Evolutionary conservation across 2,329 filamentous ascomycete species (phyloP).

Genomic region (Cryphonectria parasitica): DNA sequence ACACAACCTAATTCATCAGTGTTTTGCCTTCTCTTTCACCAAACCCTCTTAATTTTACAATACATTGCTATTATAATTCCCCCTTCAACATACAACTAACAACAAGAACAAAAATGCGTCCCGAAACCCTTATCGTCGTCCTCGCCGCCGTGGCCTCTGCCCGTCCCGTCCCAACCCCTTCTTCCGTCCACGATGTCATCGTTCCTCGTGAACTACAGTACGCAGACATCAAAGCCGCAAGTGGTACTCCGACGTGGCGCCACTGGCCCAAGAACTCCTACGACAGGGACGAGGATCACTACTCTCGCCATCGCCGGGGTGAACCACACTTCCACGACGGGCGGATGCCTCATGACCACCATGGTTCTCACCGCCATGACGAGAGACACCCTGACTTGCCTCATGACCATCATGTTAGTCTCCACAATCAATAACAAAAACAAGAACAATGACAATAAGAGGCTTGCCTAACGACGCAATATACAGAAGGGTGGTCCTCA

Average conservation of each 20-base stretch:
- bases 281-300: background rate
- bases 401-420: background rate
- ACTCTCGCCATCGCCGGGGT: constrained; percentile 1
- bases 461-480: background rate
- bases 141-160: constrained; percentile 15
- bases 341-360: background rate
- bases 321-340: constrained; percentile 1
- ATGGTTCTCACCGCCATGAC: background rate
- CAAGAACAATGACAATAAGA: background rate
- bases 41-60: background rate
- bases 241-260: background rate
- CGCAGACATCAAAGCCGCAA: constrained; percentile 8
- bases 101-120: constrained; percentile 6
- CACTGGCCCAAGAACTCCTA: background rate
- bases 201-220: constrained; percentile 14
- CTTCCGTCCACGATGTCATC: background rate
- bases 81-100: background rate
- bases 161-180: constrained; percentile 1
- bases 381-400: background rate
- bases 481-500: background rate
- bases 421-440: background rate
- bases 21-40: background rate
- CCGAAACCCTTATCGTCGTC: constrained; percentile 6
- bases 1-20: background rate
- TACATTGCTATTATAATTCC: background rate